These are phyloP conservation scores for Alternaria novae-zelandiae DNA, from an alignment of 2,329 filamentous ascomycete species.

Conservation along the genomic window DNA sequence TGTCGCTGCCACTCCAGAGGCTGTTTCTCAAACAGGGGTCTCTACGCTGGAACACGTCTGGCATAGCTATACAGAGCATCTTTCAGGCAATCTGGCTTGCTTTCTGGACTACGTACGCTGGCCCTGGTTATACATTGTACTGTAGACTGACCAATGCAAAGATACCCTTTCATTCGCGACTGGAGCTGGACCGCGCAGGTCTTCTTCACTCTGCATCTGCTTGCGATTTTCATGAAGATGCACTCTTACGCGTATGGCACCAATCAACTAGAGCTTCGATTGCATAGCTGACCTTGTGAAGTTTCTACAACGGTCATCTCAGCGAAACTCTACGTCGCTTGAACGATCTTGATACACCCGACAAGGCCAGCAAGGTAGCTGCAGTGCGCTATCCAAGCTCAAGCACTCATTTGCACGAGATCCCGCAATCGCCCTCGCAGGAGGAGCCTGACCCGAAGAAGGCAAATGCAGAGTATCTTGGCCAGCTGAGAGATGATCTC, in stretches of 20 bases:
- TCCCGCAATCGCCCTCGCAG: constrained; percentile 53
- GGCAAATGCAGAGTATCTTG: constrained; percentile 53
- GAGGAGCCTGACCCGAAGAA: constrained; percentile 50
- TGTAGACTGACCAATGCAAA: constrained; percentile 32
- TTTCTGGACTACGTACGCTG: constrained; percentile 73
- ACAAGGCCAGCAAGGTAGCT: constrained; percentile 70
- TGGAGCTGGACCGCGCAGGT: constrained; percentile 99
- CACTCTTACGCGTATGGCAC: constrained; percentile 77
- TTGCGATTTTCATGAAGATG: constrained; percentile 98
- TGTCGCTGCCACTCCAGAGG: constrained; percentile 76
- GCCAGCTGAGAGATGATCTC: constrained; percentile 80
- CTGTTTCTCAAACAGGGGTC: constrained; percentile 65
- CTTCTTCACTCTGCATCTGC: constrained; percentile 87
- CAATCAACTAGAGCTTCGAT: background rate
- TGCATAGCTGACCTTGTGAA: constrained; percentile 12
- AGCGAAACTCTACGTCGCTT: constrained; percentile 85
- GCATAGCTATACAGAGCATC: constrained; percentile 82
- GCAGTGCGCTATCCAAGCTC: constrained; percentile 74
- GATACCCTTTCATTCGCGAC: constrained; percentile 79
- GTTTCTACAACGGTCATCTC: constrained; percentile 95
- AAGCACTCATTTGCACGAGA: constrained; percentile 59
- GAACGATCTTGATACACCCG: constrained; percentile 77
- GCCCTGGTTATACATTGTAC: background rate
- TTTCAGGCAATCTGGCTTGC: constrained; percentile 81
- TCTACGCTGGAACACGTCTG: constrained; percentile 76